Conservation (phyloP, 495 filamentous ascomycete genomes). For the Jackrogersella multiformis region DNA sequence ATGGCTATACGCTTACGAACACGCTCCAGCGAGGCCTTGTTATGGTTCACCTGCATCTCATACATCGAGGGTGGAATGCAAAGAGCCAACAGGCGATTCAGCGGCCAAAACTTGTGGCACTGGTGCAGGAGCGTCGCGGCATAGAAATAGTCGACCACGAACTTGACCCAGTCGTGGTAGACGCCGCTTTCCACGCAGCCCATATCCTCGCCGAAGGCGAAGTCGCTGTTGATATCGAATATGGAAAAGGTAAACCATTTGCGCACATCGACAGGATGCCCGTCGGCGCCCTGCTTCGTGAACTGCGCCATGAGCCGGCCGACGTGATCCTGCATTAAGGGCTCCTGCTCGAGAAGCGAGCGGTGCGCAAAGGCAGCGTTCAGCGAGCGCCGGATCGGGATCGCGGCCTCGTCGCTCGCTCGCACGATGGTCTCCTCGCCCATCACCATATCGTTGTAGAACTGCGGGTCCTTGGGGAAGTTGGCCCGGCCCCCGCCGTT, state of each 20-base stretch:
- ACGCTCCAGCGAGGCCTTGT: neutral
- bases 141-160: neutral
- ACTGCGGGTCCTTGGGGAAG: neutral
- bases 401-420: neutral
- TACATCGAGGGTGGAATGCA: neutral
- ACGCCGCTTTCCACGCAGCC: neutral
- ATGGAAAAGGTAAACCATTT: neutral
- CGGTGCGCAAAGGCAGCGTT: neutral
- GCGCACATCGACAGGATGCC: neutral
- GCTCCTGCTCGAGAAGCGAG: neutral
- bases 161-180: constrained; percentile 1
- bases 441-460: neutral
- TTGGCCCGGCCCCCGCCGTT: neutral
- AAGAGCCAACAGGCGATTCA: neutral
- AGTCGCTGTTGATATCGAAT: neutral
- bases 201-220: neutral
- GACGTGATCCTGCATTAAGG: neutral
- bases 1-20: neutral
- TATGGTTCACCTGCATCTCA: neutral
- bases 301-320: neutral
- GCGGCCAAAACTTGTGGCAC: neutral
- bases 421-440: neutral
- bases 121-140: neutral
- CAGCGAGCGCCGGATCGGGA: neutral
- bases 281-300: neutral